Evolutionary conservation across 257 asterid genomes (phyloP).

Genomic region (Euphrasia confusa): DNA sequence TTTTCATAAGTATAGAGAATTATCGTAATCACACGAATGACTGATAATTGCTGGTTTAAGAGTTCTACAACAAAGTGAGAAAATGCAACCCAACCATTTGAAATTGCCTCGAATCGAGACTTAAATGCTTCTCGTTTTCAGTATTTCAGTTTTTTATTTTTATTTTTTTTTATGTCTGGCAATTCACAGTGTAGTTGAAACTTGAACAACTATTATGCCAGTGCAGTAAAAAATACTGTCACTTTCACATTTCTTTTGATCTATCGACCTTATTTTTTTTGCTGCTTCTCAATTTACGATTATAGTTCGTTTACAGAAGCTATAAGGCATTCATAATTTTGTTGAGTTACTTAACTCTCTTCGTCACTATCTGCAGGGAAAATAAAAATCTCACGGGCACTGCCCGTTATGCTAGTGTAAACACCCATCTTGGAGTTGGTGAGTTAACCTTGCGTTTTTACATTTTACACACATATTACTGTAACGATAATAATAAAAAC

Average conservation of each 20-base stretch:
- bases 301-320: neutral
- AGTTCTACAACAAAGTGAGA: neutral
- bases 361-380: slow-evolving; percentile 51
- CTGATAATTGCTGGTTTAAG: slow-evolving; percentile 15
- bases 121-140: neutral
- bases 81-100: neutral
- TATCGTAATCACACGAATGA: slow-evolving; percentile 4
- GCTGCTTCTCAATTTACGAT: slow-evolving; percentile 3
- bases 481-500: neutral
- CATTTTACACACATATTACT: neutral
- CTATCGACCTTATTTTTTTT: neutral
- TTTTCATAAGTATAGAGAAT: neutral
- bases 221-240: slow-evolving; percentile 3
- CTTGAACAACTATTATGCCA: neutral
- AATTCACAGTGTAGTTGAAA: neutral
- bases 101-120: neutral
- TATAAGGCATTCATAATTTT: slow-evolving; percentile 11
- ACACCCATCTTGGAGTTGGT: slow-evolving; percentile 99
- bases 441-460: slow-evolving; percentile 30
- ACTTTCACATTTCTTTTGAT: neutral
- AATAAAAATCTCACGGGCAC: slow-evolving; percentile 97
- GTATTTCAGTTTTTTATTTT: neutral
- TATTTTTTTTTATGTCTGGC: neutral
- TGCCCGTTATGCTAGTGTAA: slow-evolving; percentile 96
- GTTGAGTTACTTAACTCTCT: slow-evolving; percentile 1